Evolutionary conservation across 139 green algal genomes (phyloP), one percentile per base, ranked within the genome.

Genomic region (Desmodesmus armatus): DNA sequence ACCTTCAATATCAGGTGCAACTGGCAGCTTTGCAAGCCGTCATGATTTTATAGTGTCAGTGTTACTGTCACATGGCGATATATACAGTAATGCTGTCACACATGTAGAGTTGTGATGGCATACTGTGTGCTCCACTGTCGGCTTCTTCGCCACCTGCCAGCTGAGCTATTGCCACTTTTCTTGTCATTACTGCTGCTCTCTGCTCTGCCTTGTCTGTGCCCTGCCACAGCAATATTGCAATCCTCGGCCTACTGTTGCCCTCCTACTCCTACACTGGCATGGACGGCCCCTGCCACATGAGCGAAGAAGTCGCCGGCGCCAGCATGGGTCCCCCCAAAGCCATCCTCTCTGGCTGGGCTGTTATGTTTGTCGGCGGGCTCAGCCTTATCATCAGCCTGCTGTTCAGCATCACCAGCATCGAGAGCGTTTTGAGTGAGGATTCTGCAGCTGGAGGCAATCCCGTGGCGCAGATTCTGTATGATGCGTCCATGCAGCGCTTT

Each of bases 261-360:
- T 83, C 83, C 41, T 91, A 86, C 73, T 83, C 72, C 9, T 91
- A 85, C 87, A 88, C 83, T 0, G 87, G 87, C 33, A 85, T 87
- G 51, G 87, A 91, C 37, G 87, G 87, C 63, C 87, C 87, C 4
- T 66, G 51, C 0, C 87, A 91, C 80, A 91, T 91, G 87, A 67
- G 43, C 23, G 87, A 91, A 58, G 87, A 91, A 79, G 63, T 80
- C 19, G 77, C 51, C 5, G 83, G 84, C n/a, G 73, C 83, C 11
- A 77, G 62, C 41, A 78, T 79, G 87, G 69, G 37, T 13, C 74
- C 79, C 6, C 78, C 83, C 72, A 85, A 47, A 40, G 83, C 78
- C 65, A 88, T 88, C 51, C 49, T 88, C 49, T 2, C 74, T 44
- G 83, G 86, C 31, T 73, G 86, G 51, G 2, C 73, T 15, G 82